These are phyloP conservation scores for Trichoderma semiorbis DNA, from an alignment of 2,329 filamentous ascomycete genomes.

Conservation along the genomic window DNA sequence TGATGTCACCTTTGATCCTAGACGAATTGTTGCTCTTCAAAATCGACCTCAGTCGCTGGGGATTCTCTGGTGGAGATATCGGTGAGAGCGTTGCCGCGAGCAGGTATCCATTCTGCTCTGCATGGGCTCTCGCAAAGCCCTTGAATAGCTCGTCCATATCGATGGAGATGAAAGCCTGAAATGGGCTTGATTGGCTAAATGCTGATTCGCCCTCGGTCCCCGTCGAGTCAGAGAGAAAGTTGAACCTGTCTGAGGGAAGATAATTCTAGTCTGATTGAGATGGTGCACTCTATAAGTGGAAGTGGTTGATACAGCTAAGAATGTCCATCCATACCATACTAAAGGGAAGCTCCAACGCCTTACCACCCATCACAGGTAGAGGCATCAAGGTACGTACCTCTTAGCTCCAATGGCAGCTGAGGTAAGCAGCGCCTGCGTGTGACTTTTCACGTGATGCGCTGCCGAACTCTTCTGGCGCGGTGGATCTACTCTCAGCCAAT, in stretches of 20 bases:
- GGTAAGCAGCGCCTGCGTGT: neutral
- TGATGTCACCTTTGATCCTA: slow-evolving; percentile 65
- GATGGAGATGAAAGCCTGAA: neutral
- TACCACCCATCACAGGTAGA: neutral
- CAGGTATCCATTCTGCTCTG: slow-evolving; percentile 62
- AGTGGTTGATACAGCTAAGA: neutral
- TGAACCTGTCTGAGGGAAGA: neutral
- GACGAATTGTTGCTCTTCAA: slow-evolving; percentile 66
- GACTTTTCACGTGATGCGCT: slow-evolving; percentile 25
- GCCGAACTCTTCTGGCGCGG: slow-evolving; percentile 18
- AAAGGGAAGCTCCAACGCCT: neutral
- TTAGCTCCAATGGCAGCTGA: neutral
- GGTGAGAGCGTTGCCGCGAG: slow-evolving; percentile 76
- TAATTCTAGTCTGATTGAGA: neutral
- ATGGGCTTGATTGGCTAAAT: neutral
- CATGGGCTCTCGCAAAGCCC: slow-evolving; percentile 69
- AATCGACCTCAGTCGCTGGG: slow-evolving; percentile 65
- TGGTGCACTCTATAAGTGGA: neutral
- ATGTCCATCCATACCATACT: neutral
- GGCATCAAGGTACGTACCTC: slow-evolving; percentile 18
- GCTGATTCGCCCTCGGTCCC: neutral
- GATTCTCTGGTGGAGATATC: slow-evolving; percentile 57
- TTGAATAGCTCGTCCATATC: slow-evolving; percentile 71
- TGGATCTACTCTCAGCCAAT: slow-evolving; percentile 29
- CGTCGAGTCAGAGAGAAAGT: too few species aligned